These are phyloP conservation scores for Canavalia gladiata DNA, from an alignment of 306 rosid genomes.

Conservation along the genomic window DNA sequence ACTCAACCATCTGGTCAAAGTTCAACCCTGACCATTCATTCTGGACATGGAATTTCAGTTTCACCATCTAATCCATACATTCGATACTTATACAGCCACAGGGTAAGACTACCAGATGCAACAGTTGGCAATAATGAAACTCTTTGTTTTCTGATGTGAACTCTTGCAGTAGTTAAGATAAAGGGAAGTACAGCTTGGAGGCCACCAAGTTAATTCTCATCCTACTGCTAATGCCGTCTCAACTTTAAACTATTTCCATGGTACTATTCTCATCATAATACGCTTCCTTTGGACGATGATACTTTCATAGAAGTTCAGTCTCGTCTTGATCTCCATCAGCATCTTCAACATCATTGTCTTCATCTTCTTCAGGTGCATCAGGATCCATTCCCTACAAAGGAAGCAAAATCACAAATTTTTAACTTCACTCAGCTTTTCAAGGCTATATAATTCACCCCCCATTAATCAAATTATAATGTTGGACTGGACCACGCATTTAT, in stretches of 20 bases:
- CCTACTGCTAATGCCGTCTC: slow-evolving; percentile 46
- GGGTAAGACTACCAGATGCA: slow-evolving; percentile 13
- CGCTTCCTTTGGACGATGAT: slow-evolving; percentile 14
- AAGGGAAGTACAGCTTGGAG: slow-evolving; percentile 4
- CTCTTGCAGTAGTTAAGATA: slow-evolving; percentile 35
- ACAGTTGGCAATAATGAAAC: slow-evolving; percentile 20
- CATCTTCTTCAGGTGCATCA: slow-evolving; percentile 99
- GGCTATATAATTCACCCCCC: neutral
- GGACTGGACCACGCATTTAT: slow-evolving; percentile 27
- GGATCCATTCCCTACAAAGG: slow-evolving; percentile 86
- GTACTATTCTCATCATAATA: slow-evolving; percentile 22
- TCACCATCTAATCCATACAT: slow-evolving; percentile 24
- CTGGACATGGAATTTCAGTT: slow-evolving; percentile 37
- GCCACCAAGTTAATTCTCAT: slow-evolving; percentile 34
- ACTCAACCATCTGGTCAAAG: slow-evolving; percentile 29
- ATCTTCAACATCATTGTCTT: slow-evolving; percentile 95
- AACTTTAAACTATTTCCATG: slow-evolving; percentile 44
- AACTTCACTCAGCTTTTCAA: slow-evolving; percentile 25
- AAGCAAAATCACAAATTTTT: slow-evolving; percentile 45
- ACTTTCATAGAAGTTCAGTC: slow-evolving; percentile 74
- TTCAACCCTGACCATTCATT: neutral
- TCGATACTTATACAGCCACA: slow-evolving; percentile 16
- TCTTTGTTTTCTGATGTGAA: slow-evolving; percentile 41
- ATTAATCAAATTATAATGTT: slow-evolving; percentile 11
- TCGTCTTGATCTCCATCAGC: slow-evolving; percentile 98